These are phyloP conservation scores for Cornus florida DNA, from an alignment of 148 eudicot genomes.

Conservation along the genomic window DNA sequence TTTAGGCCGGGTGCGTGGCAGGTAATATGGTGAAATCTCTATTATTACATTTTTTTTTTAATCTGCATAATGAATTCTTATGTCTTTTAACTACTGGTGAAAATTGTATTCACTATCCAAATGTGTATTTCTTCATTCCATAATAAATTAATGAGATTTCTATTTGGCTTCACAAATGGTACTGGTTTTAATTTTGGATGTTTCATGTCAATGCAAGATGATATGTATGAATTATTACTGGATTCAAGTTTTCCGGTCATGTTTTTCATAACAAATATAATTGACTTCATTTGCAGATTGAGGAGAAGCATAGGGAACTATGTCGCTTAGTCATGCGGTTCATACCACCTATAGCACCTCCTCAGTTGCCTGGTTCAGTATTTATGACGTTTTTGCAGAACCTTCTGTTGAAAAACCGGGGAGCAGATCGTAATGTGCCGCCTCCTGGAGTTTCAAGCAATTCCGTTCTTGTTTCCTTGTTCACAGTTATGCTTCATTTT, in stretches of 20 bases:
- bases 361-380: constrained; percentile 89
- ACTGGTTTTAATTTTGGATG: too few species aligned
- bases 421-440: constrained; percentile 70
- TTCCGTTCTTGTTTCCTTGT: constrained; percentile 80
- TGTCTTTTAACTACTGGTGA: too few species aligned
- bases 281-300: constrained; percentile 63
- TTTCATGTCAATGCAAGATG: too few species aligned
- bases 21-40: too few species aligned
- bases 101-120: not conserved
- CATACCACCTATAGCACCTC: constrained; percentile 73
- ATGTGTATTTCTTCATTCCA: not conserved
- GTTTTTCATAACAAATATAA: not conserved
- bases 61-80: too few species aligned
- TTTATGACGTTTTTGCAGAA: constrained; percentile 86
- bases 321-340: constrained; percentile 84
- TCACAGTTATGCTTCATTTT: constrained; percentile 76
- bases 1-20: too few species aligned
- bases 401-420: constrained; percentile 64
- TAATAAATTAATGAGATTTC: not conserved
- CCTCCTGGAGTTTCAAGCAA: constrained; percentile 77
- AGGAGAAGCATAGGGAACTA: constrained; percentile 93
- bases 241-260: not conserved
- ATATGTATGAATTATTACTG: not conserved
- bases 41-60: too few species aligned
- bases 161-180: not conserved